A percentile compares a stretch with the other conserved stretches of the same genome.
Evolutionary conservation across 2,329 filamentous ascomycete species (phyloP).

Genomic region (Penicillium polonicum): DNA sequence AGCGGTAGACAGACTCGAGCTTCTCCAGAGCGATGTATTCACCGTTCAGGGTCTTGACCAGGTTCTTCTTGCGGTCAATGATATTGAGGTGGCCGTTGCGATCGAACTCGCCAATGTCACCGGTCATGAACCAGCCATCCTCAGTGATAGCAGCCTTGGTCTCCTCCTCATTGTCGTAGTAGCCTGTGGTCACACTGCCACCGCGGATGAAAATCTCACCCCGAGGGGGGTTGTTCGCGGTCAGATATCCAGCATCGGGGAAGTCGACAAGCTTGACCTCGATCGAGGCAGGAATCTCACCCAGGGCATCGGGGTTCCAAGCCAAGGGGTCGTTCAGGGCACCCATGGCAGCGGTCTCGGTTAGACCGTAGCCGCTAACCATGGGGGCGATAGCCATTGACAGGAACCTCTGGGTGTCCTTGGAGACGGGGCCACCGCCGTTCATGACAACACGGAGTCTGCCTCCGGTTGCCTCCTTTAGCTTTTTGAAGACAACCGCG

Average conservation of each 20-base stretch:
- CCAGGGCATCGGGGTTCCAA: conserved; percentile 75
- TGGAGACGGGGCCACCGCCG: conserved; percentile 85
- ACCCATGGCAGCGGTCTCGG: conserved; percentile 76
- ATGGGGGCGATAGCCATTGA: conserved; percentile 91
- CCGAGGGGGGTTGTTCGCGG: conserved; percentile 73
- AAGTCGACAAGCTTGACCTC: conserved; percentile 93
- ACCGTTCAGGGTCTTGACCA: conserved; percentile 91
- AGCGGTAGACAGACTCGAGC: conserved; percentile 87
- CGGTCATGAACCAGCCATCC: conserved; percentile 96
- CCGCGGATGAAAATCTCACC: conserved; percentile 92
- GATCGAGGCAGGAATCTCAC: conserved; percentile 71
- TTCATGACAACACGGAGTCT: conserved; percentile 88
- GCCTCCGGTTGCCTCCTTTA: conserved; percentile 87
- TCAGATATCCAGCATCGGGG: conserved; percentile 80
- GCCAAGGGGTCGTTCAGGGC: conserved; percentile 68
- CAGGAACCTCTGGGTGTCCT: conserved; percentile 85
- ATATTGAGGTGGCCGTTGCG: conserved; percentile 75
- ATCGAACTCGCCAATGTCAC: conserved; percentile 91
- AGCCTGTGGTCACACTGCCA: conserved; percentile 69
- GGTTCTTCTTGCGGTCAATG: conserved; percentile 96
- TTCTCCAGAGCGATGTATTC: conserved; percentile 98
- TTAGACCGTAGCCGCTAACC: conserved; percentile 91
- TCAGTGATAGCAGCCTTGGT: conserved; percentile 72
- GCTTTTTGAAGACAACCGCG: conserved; percentile 82
- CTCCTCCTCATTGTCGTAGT: conserved; percentile 84